A percentile compares a stretch with the other conserved stretches of the same genome.
These are phyloP conservation scores for Metschnikowia kunwiensis DNA, from an alignment of 805 yeast genomes.

Conservation along the genomic window DNA sequence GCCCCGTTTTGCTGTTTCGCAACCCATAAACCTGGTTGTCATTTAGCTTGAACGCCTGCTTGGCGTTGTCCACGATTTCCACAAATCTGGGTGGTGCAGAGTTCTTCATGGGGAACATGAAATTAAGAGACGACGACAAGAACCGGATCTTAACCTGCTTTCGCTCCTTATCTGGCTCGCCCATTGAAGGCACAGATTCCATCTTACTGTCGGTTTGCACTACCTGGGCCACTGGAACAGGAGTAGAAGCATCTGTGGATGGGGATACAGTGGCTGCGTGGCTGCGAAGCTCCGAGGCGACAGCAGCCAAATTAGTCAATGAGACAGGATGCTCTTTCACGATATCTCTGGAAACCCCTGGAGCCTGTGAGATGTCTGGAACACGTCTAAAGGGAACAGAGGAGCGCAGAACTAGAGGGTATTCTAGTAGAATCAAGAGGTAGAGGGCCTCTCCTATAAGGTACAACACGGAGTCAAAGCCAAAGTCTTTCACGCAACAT, in stretches of 20 bases:
- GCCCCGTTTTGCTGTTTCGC: constrained; percentile 25
- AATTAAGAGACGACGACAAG: constrained; percentile 53
- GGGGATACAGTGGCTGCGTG: constrained; percentile 2
- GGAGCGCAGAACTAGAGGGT: constrained; percentile 56
- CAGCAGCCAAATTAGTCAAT: constrained; percentile 29
- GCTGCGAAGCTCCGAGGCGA: constrained; percentile 28
- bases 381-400: constrained; percentile 26
- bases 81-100: constrained; percentile 77
- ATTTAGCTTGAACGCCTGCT: constrained; percentile 56
- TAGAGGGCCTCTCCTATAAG: constrained; percentile 69
- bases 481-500: constrained; percentile 73
- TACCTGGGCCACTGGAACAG: not conserved
- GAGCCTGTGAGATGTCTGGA: not conserved
- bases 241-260: not conserved
- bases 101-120: constrained; percentile 59
- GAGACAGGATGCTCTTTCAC: constrained; percentile 4
- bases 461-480: constrained; percentile 65
- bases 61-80: constrained; percentile 79
- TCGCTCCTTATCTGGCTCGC: constrained; percentile 19
- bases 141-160: constrained; percentile 44
- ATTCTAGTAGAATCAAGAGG: constrained; percentile 56
- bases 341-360: not conserved
- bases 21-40: constrained; percentile 25
- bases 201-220: not conserved
- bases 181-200: not conserved